phyloP scores from a whole-genome alignment of 768 basidiomycete genomes.

The Pisolithus microcarpus region DNA sequence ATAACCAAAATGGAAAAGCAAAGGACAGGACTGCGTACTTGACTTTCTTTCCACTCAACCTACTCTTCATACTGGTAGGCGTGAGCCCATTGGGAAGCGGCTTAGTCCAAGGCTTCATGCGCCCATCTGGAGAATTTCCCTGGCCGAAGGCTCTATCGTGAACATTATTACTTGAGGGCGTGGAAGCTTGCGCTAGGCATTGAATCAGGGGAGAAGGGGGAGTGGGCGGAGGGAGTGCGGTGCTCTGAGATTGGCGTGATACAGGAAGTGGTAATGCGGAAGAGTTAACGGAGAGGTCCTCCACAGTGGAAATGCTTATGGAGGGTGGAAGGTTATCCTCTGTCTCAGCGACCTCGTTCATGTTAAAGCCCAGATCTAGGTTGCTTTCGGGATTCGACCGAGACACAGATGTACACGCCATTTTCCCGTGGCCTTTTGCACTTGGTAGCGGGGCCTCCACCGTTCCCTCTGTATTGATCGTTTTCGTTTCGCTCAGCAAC shows the following conservation, averaged over 20 bases:
- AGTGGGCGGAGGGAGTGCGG: conserved; percentile 5
- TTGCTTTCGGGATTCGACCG: too few relatives aligned
- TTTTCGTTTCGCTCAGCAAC: neutral
- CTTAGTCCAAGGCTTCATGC: conserved; percentile 7
- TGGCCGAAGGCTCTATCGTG: conserved; percentile 30
- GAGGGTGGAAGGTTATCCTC: too few relatives aligned
- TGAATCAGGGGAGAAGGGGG: conserved; percentile 15
- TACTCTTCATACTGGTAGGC: conserved; percentile 46
- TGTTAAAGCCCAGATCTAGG: too few relatives aligned
- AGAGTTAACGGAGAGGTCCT: too few relatives aligned
- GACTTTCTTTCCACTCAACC: conserved; percentile 62
- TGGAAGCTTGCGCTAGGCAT: conserved; percentile 50
- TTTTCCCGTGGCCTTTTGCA: neutral
- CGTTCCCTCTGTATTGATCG: neutral
- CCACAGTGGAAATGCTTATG: too few relatives aligned
- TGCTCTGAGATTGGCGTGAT: neutral
- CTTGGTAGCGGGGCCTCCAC: neutral
- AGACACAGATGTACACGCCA: neutral
- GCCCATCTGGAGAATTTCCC: conserved; percentile 14
- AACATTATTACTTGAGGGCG: conserved; percentile 59
- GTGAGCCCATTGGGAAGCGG: conserved; percentile 57
- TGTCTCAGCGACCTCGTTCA: too few relatives aligned
- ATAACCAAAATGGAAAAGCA: neutral
- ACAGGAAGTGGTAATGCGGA: too few relatives aligned
- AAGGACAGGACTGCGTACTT: conserved; percentile 41